Conservation (phyloP, 2,329 filamentous ascomycete genomes). For the Arthrobotrys sinensis region DNA sequence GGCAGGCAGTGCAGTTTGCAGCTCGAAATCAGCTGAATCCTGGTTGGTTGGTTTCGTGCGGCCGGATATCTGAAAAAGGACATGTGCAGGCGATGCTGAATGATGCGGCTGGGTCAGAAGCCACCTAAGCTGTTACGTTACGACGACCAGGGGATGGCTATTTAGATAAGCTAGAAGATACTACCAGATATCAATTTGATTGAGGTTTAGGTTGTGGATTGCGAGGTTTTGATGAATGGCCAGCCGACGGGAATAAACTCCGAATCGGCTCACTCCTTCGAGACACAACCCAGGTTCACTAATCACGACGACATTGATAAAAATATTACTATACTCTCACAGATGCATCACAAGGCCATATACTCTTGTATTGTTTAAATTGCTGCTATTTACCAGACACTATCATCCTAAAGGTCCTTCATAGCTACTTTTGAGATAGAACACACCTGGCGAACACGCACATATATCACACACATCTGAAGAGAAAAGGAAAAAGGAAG, state of each 20-base stretch:
- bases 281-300: neutral
- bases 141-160: neutral
- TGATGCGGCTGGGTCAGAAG: conserved; percentile 30
- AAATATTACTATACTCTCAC: neutral
- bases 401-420: neutral
- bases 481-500: conserved; percentile 23
- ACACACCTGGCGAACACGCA: conserved; percentile 23
- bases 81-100: conserved; percentile 17
- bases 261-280: conserved; percentile 13
- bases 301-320: neutral
- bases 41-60: conserved; percentile 30
- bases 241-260: conserved; percentile 11
- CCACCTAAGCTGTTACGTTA: conserved; percentile 50
- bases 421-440: conserved; percentile 25
- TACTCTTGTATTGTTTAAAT: conserved; percentile 29
- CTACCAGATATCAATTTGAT: too few species aligned
- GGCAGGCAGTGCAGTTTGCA: conserved; percentile 18
- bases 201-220: too few species aligned
- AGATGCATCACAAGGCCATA: conserved; percentile 7
- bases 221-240: too few species aligned
- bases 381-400: conserved; percentile 42
- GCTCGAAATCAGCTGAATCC: conserved; percentile 20
- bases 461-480: conserved; percentile 21
- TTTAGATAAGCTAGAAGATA: too few species aligned
- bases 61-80: conserved; percentile 13